Evolutionary conservation across 257 asterid genomes (phyloP).

Genomic region (Ilex asprella): DNA sequence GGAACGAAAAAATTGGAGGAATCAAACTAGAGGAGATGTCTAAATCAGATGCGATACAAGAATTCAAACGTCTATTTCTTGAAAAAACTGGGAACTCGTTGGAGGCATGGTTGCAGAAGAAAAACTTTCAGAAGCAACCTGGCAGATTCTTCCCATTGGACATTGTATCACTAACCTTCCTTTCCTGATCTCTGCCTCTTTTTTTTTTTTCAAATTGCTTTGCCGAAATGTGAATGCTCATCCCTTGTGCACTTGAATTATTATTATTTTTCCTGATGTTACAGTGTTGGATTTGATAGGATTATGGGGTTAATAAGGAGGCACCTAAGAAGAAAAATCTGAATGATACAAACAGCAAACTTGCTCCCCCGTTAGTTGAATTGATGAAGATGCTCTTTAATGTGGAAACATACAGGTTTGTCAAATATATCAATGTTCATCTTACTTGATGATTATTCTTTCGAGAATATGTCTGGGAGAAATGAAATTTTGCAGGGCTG

Average conservation of each 20-base stretch:
- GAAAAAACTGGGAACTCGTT: conserved; percentile 94
- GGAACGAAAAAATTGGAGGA: conserved; percentile 85
- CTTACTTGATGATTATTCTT: conserved; percentile 11
- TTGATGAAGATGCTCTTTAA: conserved; percentile 91
- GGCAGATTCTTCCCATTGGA: conserved; percentile 87
- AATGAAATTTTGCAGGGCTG: conserved; percentile 60
- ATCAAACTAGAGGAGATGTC: conserved; percentile 57
- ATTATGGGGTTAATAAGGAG: conserved; percentile 72
- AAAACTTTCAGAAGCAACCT: conserved; percentile 73
- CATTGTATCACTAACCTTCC: conserved; percentile 43
- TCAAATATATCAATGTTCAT: conserved; percentile 7
- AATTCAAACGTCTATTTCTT: conserved; percentile 72
- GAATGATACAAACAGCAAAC: conserved; percentile 49
- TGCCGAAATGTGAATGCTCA: background rate
- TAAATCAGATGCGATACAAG: conserved; percentile 59
- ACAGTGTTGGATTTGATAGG: conserved; percentile 41
- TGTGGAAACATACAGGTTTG: conserved; percentile 89
- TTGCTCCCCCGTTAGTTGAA: conserved; percentile 68
- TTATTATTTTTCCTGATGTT: conserved; percentile 13
- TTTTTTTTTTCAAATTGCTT: conserved; percentile 3
- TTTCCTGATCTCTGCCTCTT: conserved; percentile 6
- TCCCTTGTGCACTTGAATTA: conserved; percentile 5
- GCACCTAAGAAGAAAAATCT: conserved; percentile 49
- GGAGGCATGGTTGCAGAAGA: conserved; percentile 74
- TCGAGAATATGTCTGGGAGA: conserved; percentile 18